Base-by-base conservation (phyloP, 2,329 filamentous ascomycete species). In the Zalaria sp. region DNA sequence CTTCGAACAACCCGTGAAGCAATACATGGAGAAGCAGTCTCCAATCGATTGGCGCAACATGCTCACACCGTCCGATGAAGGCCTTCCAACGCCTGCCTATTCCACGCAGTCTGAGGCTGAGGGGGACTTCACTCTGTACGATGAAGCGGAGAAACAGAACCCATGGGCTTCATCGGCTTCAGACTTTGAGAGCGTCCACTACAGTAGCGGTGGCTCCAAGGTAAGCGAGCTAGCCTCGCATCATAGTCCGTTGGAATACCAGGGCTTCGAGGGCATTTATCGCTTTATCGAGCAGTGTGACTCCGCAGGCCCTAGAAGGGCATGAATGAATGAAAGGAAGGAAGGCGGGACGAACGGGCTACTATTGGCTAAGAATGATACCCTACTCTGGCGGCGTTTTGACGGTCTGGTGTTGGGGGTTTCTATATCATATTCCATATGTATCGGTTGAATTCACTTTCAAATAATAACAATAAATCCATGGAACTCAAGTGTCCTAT, bases 201-300 rank as follows among this genome's bases (percentile, higher is more conserved):
- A 69, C 18, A 75, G 72, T 48, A 69, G 75, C 55, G 40, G 37
- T 9, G 47, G 44, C 35, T 49, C 52, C 37, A 52, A 68, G 37
- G 38, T 46, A 49, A 18, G 18, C 18, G 18, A 55, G 25, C 53
- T 42, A 10, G 39, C 41, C 9, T 47, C 38, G 26, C 44, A 18
- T 18, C 50, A 57, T 27, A 61, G 59, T 26, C 66, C 67, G 3
- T 64, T 77, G 8, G 73, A 73, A 40, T 79, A 77, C 47, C 76
- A 79, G 46, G 73, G 75, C 4, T 59, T 77, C 9, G 74, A 81
- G 52, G 78, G 77, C 3, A 80, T 83, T 29, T 77, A 79, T 51
- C 67, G 68, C 39, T 82, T 82, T 53, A 65, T 82, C 44, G 72
- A 77, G 50, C 71, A 79, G 48, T 79, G 77, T 50, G 76, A 81